Conservation (phyloP, 768 basidiomycete genomes). For the Mycena indigotica region DNA sequence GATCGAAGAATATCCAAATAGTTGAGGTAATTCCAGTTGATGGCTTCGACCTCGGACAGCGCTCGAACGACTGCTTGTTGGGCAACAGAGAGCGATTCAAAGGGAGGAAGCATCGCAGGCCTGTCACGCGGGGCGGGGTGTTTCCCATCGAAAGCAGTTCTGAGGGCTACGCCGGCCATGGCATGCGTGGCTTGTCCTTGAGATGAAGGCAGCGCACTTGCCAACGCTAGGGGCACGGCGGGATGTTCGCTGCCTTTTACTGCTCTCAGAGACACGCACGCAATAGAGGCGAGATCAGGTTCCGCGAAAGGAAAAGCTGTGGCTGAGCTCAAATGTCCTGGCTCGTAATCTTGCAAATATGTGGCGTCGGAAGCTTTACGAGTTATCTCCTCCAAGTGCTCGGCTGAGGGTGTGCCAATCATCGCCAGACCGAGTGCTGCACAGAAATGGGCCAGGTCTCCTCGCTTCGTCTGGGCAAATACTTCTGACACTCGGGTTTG, state of each 20-base stretch:
- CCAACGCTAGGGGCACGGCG: background rate
- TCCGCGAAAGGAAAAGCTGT: background rate
- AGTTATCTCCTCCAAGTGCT: background rate
- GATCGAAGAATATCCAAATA: background rate
- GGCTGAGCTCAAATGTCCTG: background rate
- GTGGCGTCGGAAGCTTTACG: background rate
- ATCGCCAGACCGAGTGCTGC: background rate
- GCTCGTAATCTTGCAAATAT: background rate
- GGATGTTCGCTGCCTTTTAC: background rate
- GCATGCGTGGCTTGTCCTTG: background rate
- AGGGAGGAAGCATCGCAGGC: background rate
- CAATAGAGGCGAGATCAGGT: background rate
- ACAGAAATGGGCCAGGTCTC: background rate
- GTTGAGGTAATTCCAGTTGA: background rate
- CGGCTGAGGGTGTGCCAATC: background rate
- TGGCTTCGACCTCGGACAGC: background rate
- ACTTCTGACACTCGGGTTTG: background rate
- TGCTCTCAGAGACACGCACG: background rate
- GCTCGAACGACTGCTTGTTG: background rate
- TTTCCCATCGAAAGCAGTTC: background rate
- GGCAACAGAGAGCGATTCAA: background rate
- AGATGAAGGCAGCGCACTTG: background rate
- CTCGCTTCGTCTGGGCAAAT: background rate
- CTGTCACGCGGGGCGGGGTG: background rate
- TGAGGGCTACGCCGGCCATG: background rate